A percentile compares a stretch with the other conserved stretches of the same genome.
Conservation (phyloP, 768 basidiomycete genomes). For the Gloeostereum incarnatum region DNA sequence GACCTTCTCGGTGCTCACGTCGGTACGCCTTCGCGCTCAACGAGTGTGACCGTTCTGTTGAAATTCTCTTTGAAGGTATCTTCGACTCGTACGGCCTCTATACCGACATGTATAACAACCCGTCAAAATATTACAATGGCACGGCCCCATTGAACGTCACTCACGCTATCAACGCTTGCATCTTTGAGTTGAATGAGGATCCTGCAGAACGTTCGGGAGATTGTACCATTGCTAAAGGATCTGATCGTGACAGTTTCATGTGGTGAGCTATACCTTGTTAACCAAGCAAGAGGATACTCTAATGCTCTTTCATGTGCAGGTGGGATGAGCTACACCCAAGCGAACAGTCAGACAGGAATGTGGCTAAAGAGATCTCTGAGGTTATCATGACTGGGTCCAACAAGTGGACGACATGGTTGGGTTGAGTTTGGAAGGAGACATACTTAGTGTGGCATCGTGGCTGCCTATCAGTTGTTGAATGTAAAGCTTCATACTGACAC, state of each 20-base stretch:
- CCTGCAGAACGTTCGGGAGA: constrained; percentile 12
- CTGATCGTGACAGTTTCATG: constrained; percentile 35
- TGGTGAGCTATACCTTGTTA: too few species aligned
- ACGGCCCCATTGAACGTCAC: constrained; percentile 54
- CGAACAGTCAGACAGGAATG: constrained; percentile 44
- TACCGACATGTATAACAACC: constrained; percentile 44
- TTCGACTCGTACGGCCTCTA: constrained; percentile 59
- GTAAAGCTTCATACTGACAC: too few species aligned
- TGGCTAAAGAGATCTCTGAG: constrained; percentile 41
- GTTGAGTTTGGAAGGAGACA: too few species aligned
- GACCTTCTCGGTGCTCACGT: constrained; percentile 45
- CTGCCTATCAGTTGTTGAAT: too few species aligned
- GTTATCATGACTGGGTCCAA: constrained; percentile 33
- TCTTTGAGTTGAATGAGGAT: constrained; percentile 26
- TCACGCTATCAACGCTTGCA: constrained; percentile 38
- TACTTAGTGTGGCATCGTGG: too few species aligned
- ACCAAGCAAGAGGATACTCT: too few species aligned
- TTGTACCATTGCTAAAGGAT: constrained; percentile 24
- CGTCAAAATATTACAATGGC: constrained; percentile 48
- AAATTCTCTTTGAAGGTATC: constrained; percentile 23
- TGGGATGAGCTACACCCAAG: constrained; percentile 55
- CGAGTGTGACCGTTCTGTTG: neutral
- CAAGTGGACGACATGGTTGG: constrained; percentile 43
- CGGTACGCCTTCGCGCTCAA: constrained; percentile 30
- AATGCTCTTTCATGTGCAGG: constrained; percentile 15